phyloP scores from a whole-genome alignment of 148 eudicot species.

The Heliosperma pusillum region DNA sequence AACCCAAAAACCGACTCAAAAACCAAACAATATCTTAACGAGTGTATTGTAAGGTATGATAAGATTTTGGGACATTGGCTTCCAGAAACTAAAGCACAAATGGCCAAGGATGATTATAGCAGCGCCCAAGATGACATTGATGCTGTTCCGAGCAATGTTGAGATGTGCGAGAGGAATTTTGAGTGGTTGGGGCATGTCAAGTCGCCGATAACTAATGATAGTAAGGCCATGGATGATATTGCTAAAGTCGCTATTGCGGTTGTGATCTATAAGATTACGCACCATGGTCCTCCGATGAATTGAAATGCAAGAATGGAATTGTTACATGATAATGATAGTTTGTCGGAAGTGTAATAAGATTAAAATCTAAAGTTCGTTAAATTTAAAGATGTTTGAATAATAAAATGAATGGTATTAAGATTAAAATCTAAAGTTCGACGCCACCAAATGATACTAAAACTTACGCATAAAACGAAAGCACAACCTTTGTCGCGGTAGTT shows the following conservation, averaged over 20 bases:
- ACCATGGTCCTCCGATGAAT: too few species aligned
- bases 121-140: neutral
- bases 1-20: neutral
- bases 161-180: conserved; percentile 15
- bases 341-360: too few species aligned
- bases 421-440: too few species aligned
- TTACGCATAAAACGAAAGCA: too few species aligned
- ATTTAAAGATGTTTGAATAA: too few species aligned
- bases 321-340: too few species aligned
- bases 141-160: neutral
- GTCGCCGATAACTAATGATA: conserved; percentile 11
- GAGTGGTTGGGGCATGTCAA: neutral
- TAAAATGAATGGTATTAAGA: too few species aligned
- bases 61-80: neutral
- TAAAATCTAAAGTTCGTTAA: too few species aligned
- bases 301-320: too few species aligned
- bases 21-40: neutral
- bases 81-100: neutral
- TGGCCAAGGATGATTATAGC: neutral
- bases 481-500: too few species aligned
- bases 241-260: conserved; percentile 10
- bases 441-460: too few species aligned
- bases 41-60: neutral
- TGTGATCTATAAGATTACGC: neutral
- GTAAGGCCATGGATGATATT: neutral